Evolutionary conservation across 2,329 filamentous ascomycete species (phyloP), one percentile per base, ranked within the genome.

Genomic region (Aureobasidium sp.): DNA sequence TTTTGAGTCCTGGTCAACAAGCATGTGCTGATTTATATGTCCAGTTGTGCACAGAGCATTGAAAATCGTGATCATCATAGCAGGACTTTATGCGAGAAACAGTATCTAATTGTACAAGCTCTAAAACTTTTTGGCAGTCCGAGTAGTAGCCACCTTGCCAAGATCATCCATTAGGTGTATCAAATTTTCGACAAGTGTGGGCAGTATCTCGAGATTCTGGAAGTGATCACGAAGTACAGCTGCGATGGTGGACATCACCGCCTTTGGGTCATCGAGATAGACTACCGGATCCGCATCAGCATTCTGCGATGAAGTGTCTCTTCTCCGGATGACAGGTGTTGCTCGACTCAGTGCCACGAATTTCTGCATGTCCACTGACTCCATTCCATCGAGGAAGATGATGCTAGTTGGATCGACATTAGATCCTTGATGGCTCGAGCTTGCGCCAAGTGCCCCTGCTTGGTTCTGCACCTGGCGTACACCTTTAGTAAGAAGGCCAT

Each of bases 101-200:
- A 20, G 20, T 20, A 20, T 20, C 20, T 20, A 20, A 20, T 20
- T 20, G 20, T 20, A 20, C 20, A 20, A 20, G 20, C 20, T 20
- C 20, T 20, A 20, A 20, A 20, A 47, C 44, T 51, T 51, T n/a
- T 2, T 51, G 3, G 24, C 4, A 34, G 5, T 27, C 17, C 27
- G 32, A 12, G 24, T 51, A 27, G 48, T 51, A 27, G 27, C 48
- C 9, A 51, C 27, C 17, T 51, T 29, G 48, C 24, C 67, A 52
- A 88, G 72, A 67, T 85, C 83, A 66, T 78, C 79, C 65, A 89
- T 79, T 66, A 89, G 70, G 47, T 82, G 78, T 34, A 83, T 80
- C 47, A 89, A 71, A 64, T 88, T 89, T 66, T 87, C 85, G 1
- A 87, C 84, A 44, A 89, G 78, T 0, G 84, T 80, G 15, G 85